Evolutionary conservation across 2,329 filamentous ascomycete genomes (phyloP), one percentile per base, ranked within the genome.

Genomic region (Xylariaceae sp.): DNA sequence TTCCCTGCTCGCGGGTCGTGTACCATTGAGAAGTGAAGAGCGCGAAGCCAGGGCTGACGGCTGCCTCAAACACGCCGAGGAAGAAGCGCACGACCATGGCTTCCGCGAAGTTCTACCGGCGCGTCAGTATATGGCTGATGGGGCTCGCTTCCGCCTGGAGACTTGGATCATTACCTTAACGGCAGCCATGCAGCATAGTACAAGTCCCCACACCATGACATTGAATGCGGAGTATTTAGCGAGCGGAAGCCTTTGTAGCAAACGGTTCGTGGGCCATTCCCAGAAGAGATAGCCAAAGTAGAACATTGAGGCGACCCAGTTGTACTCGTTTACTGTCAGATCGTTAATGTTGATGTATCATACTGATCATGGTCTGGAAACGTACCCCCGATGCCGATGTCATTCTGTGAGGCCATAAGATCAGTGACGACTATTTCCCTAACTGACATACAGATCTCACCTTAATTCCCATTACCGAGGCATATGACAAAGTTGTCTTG

Each of bases 171-270:
- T n/a, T n/a, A 49, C 49, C 38, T 47, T 62, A 3, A 64, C 62
- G 1, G 64, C 62, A 4, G 66, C 64, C 36, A 53, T 38, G 34
- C 52, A 50, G 40, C 55, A 56, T 9, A 61, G 52, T 4, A 50
- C 52, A 4, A 62, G 43, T 1, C 81, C 81, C 81, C 81, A 85
- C 51, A 79, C 68, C 45, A 84, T 71, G 43, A 85, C 75, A 53
- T 79, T 83, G 46, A 74, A 69, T 0, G 78, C 78, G 2, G 76
- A 81, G 60, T 83, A 85, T 55, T 85, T 85, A 0, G 78, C 82
- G 6, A 85, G 61, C 0, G 82, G 82, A 2, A 85, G 62, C 1
- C 73, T 66, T 59, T 85, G 82, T 11, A 86, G 67, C 19, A 86
- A 68, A 11, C 77, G 72, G 53, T 74, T 82, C 1, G 81, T 84